phyloP scores from a whole-genome alignment of 345 rosid genomes.

The sweet orange (Citrus sinensis) region DNA sequence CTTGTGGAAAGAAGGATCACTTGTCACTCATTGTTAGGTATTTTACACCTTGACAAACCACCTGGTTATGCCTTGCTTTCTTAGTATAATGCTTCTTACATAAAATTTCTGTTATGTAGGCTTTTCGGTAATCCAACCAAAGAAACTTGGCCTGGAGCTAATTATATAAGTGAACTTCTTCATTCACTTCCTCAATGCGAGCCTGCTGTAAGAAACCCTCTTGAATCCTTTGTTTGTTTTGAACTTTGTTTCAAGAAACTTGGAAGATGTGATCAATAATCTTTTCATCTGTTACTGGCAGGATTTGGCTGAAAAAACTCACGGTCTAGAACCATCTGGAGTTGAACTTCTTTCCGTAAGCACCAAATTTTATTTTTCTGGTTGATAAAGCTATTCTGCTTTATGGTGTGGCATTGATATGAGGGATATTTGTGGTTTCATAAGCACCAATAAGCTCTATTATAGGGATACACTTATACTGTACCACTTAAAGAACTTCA shows the following conservation, averaged over 20 bases:
- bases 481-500: too few species aligned
- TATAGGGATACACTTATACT: background rate
- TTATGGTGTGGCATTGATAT: too few species aligned
- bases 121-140: background rate
- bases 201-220: background rate
- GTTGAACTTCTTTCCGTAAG: background rate
- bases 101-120: background rate
- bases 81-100: background rate
- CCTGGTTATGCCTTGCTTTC: background rate
- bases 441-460: background rate
- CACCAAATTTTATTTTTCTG: too few species aligned
- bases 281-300: background rate
- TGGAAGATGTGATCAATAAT: background rate
- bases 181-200: too few species aligned
- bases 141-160: background rate
- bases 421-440: too few species aligned
- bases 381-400: too few species aligned
- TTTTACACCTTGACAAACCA: background rate
- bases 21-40: slow-evolving; percentile 41
- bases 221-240: background rate
- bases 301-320: background rate
- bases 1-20: slow-evolving; percentile 33
- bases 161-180: background rate
- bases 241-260: background rate
- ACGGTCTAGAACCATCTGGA: background rate